Conservation (phyloP, 805 yeast genomes). For the Pichia scutulata region DNA sequence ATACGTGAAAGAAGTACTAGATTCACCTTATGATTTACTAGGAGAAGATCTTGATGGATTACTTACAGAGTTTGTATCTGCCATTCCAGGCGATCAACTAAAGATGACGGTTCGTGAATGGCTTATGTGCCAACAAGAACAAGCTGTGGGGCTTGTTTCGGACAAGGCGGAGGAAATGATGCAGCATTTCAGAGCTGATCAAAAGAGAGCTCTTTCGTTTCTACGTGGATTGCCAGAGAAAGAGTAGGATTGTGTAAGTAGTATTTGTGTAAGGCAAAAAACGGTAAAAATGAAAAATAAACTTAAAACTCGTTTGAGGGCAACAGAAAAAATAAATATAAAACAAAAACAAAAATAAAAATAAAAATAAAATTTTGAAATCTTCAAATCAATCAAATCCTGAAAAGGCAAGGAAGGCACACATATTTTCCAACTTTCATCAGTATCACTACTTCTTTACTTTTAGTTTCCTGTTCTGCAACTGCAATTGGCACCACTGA, state of each 20-base stretch:
- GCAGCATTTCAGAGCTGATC: conserved; percentile 39
- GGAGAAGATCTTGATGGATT: conserved; percentile 62
- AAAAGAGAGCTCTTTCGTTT: conserved; percentile 40
- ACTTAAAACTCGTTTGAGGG: neutral
- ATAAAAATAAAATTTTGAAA: neutral
- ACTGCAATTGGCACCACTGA: neutral
- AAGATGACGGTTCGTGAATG: conserved; percentile 66
- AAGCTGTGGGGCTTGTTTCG: conserved; percentile 42
- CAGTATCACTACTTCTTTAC: neutral
- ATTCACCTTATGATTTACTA: conserved; percentile 31
- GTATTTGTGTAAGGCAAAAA: neutral
- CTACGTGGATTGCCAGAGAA: conserved; percentile 31
- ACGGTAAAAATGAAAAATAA: neutral
- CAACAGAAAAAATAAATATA: too few relatives aligned
- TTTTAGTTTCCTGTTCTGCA: neutral
- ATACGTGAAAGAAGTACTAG: conserved; percentile 20
- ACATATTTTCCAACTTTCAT: neutral
- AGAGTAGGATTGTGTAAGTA: conserved; percentile 3
- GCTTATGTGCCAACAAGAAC: conserved; percentile 49
- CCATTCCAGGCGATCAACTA: conserved; percentile 64
- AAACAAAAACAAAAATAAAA: too few relatives aligned
- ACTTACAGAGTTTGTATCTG: conserved; percentile 53
- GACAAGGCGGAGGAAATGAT: conserved; percentile 42
- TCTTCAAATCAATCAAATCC: neutral
- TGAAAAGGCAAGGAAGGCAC: neutral